Evolutionary conservation across 2,329 filamentous ascomycete genomes (phyloP).

Genomic region (Anthostomella pinea): DNA sequence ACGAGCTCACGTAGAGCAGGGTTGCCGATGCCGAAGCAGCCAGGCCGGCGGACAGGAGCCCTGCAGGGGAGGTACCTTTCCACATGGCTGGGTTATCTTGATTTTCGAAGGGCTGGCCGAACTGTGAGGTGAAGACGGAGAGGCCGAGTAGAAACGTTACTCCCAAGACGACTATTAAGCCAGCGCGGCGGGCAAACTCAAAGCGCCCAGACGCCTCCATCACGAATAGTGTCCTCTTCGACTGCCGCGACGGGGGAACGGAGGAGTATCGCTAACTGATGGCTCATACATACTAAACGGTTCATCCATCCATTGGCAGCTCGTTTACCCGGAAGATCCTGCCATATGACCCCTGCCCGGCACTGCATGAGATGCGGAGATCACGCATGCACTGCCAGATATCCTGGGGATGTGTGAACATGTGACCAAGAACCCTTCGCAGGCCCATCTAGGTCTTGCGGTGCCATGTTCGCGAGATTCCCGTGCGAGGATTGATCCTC

Average conservation of each 20-base stretch:
- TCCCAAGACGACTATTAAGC: conserved; percentile 16
- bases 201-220: conserved; percentile 10
- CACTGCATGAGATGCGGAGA: conserved; percentile 21
- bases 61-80: conserved; percentile 26
- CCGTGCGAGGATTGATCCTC: too few species aligned
- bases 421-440: too few species aligned
- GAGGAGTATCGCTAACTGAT: too few species aligned
- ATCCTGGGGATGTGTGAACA: conserved; percentile 19
- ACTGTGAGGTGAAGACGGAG: conserved; percentile 16
- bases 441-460: too few species aligned
- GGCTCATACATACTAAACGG: too few species aligned
- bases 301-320: too few species aligned
- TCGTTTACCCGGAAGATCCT: conserved; percentile 22
- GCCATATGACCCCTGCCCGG: conserved; percentile 13
- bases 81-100: conserved; percentile 24
- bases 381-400: conserved; percentile 15
- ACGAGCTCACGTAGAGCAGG: conserved; percentile 48
- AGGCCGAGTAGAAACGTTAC: conserved; percentile 15
- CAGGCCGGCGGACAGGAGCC: conserved; percentile 25
- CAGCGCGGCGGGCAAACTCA: too few species aligned
- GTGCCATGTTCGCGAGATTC: too few species aligned
- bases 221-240: too few species aligned
- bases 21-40: conserved; percentile 34
- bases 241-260: neutral
- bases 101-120: conserved; percentile 14